Conservation (phyloP, 2,329 filamentous ascomycete genomes). For the Bipolaris bicolor region DNA sequence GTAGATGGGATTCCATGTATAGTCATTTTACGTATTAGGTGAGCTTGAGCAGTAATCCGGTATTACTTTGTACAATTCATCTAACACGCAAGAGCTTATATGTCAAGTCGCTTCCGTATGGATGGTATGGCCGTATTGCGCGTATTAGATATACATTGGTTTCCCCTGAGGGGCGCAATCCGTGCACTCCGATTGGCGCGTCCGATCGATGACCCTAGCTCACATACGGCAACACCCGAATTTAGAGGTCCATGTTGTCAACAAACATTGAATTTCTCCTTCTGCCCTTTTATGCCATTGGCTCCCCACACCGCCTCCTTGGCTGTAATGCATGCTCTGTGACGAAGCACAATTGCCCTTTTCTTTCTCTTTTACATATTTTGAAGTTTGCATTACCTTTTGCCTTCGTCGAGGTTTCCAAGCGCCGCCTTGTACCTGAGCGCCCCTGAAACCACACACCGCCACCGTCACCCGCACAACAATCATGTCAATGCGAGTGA, state of each 20-base stretch:
- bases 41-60: no score
- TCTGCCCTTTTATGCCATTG: slow-evolving; percentile 16
- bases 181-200: slow-evolving; percentile 10
- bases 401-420: neutral
- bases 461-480: slow-evolving; percentile 11
- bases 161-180: slow-evolving; percentile 1
- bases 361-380: neutral
- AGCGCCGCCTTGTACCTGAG: slow-evolving; percentile 1
- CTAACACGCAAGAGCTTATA: no score
- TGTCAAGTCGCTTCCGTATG: no score
- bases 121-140: no score
- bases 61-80: no score
- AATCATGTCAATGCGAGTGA: slow-evolving; percentile 50
- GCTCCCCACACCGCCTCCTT: neutral
- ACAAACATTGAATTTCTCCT: slow-evolving; percentile 27
- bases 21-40: no score
- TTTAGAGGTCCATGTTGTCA: slow-evolving; percentile 20
- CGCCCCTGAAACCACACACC: slow-evolving; percentile 24
- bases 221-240: slow-evolving; percentile 13
- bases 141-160: no score
- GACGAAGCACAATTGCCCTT: slow-evolving; percentile 8
- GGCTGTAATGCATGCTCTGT: slow-evolving; percentile 17
- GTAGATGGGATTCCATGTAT: no score
- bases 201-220: slow-evolving; percentile 9
- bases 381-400: neutral